Base-by-base conservation (phyloP, 441 rosid species). In the Dalechampia spathulata region DNA sequence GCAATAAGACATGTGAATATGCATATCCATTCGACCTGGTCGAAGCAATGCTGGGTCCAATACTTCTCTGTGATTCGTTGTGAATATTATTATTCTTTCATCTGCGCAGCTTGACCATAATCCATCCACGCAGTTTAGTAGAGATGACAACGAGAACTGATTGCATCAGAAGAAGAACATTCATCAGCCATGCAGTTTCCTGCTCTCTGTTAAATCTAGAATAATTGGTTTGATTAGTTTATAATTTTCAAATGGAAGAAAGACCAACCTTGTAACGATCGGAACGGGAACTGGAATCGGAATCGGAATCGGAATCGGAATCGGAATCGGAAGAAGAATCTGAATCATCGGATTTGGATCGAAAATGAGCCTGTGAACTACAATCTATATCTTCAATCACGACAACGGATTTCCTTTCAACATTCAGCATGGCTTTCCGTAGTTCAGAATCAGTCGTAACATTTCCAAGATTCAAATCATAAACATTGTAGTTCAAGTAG, bases 11-110 rank as follows among this genome's bases (percentile, higher is more conserved):
- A 81, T 63, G 71, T 75, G 49, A 21, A 87, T 65, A 27, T 87
- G 92, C 66, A 79, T 22, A 58, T 87, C 96, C 96, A 84, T 87
- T n/a, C 90, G 65, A 4, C 96, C 87, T 0, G 90, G 86, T 6
- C 87, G 71, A 44, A 87, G 23, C 66, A 87, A 17, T 0, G 90
- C 96, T 21, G 83, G 87, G 50, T 85, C 90, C 2, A 85, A 66
- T 56, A 66, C 25, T 1, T 82, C 87, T 52, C 76, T 87, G 30
- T 82, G 81, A 37, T 87, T 87, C 6, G 86, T 82, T 0, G 92
- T 84, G 74, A 79, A 78, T 40, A 84, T 79, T 4, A 87, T 63
- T 42, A 87, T 82, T 57, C 81, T 57, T 66, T 83, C 89, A 15
- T 87, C 86, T 0, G 83, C 85, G 17, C 83, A 82, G 50, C 91